Evolutionary conservation across 148 eudicot genomes (phyloP).

Genomic region (Heliosperma pusillum): DNA sequence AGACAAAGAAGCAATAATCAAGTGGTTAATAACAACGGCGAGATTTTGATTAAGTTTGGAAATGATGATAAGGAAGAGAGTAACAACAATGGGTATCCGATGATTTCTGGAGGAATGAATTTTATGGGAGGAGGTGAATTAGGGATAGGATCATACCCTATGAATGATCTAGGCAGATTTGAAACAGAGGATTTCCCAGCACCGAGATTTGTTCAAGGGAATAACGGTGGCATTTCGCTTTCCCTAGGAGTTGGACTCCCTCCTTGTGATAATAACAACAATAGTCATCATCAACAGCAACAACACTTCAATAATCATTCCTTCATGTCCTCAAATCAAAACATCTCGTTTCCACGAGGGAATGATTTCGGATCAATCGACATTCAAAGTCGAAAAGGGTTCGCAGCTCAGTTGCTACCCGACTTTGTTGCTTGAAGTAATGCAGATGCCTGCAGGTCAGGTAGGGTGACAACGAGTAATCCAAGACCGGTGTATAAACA

Average conservation of each 20-base stretch:
- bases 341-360: constrained; percentile 41
- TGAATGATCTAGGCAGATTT: constrained; percentile 52
- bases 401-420: constrained; percentile 62
- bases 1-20: constrained; percentile 38
- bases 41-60: constrained; percentile 36
- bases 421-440: constrained; percentile 55
- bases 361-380: constrained; percentile 30
- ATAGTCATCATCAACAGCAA: constrained; percentile 10
- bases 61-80: constrained; percentile 33
- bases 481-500: not conserved
- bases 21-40: constrained; percentile 21
- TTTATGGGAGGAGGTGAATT: constrained; percentile 45
- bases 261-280: constrained; percentile 43
- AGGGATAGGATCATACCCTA: constrained; percentile 43
- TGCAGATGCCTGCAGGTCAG: not conserved
- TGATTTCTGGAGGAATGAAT: constrained; percentile 36
- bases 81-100: constrained; percentile 33
- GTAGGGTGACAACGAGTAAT: too few species aligned
- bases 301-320: constrained; percentile 32
- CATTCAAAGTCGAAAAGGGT: constrained; percentile 35
- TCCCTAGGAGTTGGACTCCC: constrained; percentile 76
- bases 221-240: constrained; percentile 56
- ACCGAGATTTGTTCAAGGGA: constrained; percentile 30
- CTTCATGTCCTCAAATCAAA: constrained; percentile 39
- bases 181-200: constrained; percentile 40